Base-by-base conservation (phyloP, 768 basidiomycete genomes). In the Russula foetens region DNA sequence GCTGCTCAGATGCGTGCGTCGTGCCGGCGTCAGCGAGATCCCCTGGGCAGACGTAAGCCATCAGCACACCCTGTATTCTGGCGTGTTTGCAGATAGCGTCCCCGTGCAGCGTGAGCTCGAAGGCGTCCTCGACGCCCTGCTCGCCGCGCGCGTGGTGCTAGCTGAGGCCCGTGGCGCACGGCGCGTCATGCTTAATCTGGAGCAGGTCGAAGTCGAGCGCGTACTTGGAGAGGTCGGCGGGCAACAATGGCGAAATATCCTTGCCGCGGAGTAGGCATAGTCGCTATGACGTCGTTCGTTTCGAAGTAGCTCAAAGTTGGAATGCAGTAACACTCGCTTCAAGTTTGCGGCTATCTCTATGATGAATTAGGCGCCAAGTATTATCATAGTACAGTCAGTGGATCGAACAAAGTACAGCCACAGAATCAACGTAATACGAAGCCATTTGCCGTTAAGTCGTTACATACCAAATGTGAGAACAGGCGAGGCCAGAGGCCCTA, bases 1-100 rank as follows among this genome's bases (percentile, higher is more conserved):
- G 1, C 71, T 96, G 39, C 74, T 95, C 26, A 87, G 88, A 67
- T 92, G 91, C 69, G 80, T 91, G 46, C 84, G 85, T 70, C 79
- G 88, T 46, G 86, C 89, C 62, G 94, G 94, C 28, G 81, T 98
- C 0, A 86, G 92, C 54, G 92, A 94, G 74, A 86, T 98, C 50
- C 83, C 83, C 66, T 94, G 90, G 90, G 79, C 80, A 28, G 87
- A 91, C 64, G 88, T 95, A 44, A 80, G 84, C 59, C 77, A 85
- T 56, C 92, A 96, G 69, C 90, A 93, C 68, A 70, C 84, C 29
- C 79, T 81, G 7, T 88, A 92, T 63, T 78, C 84, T 52, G 80
- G 82, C 62, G 75, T 84, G 2, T 81, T 97, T 15, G 75, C 81
- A 8, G 77, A 79, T 33, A 76, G 78, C 17, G 78, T 76, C n/a